Conservation (phyloP, 2,329 filamentous ascomycete genomes). For the Alternaria triticimaculans region DNA sequence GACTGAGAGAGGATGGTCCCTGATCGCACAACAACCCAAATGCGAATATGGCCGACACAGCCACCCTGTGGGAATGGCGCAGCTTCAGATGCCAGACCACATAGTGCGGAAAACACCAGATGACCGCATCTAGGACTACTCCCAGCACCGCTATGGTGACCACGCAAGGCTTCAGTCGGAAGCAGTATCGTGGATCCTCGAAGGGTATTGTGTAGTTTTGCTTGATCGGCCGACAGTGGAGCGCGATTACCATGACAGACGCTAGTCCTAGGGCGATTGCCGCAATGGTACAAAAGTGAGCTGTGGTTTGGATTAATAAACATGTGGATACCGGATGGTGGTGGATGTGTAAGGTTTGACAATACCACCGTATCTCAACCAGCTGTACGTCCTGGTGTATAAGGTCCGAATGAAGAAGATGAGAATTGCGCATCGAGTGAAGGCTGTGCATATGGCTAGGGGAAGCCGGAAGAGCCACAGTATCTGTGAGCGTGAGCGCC, state of each 20-base stretch:
- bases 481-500: constrained; percentile 22
- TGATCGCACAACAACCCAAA: constrained; percentile 29
- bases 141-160: constrained; percentile 17
- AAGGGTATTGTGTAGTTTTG: constrained; percentile 29
- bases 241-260: constrained; percentile 13
- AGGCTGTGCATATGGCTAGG: constrained; percentile 22
- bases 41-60: constrained; percentile 32
- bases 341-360: not conserved
- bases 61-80: constrained; percentile 29
- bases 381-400: constrained; percentile 23
- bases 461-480: constrained; percentile 31
- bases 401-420: constrained; percentile 37
- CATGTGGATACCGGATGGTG: not conserved
- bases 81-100: constrained; percentile 35
- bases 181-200: constrained; percentile 25
- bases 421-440: constrained; percentile 31
- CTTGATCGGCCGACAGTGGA: constrained; percentile 31
- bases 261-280: constrained; percentile 17
- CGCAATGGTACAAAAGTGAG: constrained; percentile 20
- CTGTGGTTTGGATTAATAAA: constrained; percentile 25
- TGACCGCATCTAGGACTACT: constrained; percentile 26
- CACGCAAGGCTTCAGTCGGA: constrained; percentile 16
- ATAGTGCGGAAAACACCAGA: constrained; percentile 33
- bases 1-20: not conserved
- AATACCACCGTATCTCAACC: constrained; percentile 31